These are phyloP conservation scores for Crassisporium funariophilum DNA, from an alignment of 768 basidiomycete species.

Conservation along the genomic window DNA sequence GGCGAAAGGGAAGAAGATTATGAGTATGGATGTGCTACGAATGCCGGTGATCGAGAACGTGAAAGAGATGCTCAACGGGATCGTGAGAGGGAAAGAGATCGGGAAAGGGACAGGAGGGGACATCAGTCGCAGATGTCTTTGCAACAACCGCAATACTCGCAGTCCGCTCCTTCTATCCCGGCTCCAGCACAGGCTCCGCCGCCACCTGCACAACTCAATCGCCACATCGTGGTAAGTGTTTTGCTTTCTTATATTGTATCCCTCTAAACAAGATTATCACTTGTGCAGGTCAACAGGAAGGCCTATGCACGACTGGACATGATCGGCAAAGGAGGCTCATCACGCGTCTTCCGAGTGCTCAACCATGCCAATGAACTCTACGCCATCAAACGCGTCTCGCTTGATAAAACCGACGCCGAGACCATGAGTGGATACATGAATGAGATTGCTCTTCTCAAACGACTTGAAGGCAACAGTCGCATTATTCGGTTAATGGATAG, in stretches of 20 bases:
- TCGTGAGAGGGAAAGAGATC: slow-evolving; percentile 24
- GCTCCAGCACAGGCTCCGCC: slow-evolving; percentile 30
- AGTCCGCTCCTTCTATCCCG: slow-evolving; percentile 35
- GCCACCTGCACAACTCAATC: slow-evolving; percentile 36
- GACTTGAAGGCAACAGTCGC: slow-evolving; percentile 90
- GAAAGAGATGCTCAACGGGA: slow-evolving; percentile 28
- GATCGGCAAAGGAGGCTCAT: slow-evolving; percentile 93
- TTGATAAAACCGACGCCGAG: slow-evolving; percentile 88
- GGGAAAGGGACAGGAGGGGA: slow-evolving; percentile 30
- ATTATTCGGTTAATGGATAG: slow-evolving; percentile 93
- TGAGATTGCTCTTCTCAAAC: slow-evolving; percentile 90
- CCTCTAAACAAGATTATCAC: slow-evolving; percentile 1
- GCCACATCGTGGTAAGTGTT: slow-evolving; percentile 43
- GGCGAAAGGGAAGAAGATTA: slow-evolving; percentile 44
- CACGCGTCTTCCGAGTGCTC: slow-evolving; percentile 93
- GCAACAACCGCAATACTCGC: slow-evolving; percentile 33
- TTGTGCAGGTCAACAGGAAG: slow-evolving; percentile 72
- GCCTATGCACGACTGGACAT: slow-evolving; percentile 83
- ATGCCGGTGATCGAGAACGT: slow-evolving; percentile 37
- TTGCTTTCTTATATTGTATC: neutral
- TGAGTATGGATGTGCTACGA: slow-evolving; percentile 29
- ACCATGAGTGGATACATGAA: slow-evolving; percentile 94
- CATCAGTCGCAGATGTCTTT: slow-evolving; percentile 30
- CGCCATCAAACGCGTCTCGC: slow-evolving; percentile 89
- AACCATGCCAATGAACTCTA: slow-evolving; percentile 74